These are phyloP conservation scores for Saposhnikovia divaricata DNA, from an alignment of 129 eudicot species.

Conservation along the genomic window DNA sequence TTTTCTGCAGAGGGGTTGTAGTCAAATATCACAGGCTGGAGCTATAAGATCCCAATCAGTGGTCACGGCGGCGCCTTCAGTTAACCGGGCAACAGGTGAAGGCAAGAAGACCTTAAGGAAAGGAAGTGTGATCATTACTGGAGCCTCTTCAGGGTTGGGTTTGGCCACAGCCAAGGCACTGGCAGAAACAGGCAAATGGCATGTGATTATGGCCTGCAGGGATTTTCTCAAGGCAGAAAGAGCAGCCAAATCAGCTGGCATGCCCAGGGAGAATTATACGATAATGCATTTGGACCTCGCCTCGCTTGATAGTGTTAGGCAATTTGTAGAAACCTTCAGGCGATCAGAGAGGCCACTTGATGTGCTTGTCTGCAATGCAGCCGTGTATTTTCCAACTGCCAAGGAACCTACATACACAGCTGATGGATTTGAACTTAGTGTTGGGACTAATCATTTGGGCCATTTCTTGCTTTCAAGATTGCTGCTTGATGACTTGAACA, in stretches of 20 bases:
- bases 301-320: slow-evolving; percentile 75
- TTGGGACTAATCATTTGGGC: slow-evolving; percentile 11
- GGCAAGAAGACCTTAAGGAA: slow-evolving; percentile 70
- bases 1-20: slow-evolving; percentile 2
- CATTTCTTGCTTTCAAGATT: slow-evolving; percentile 12
- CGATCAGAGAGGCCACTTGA: slow-evolving; percentile 58
- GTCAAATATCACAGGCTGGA: slow-evolving; percentile 13
- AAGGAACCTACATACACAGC: slow-evolving; percentile 75
- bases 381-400: slow-evolving; percentile 81
- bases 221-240: slow-evolving; percentile 13
- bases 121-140: slow-evolving; percentile 71
- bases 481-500: slow-evolving; percentile 39
- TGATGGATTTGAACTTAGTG: slow-evolving; percentile 38
- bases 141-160: slow-evolving; percentile 93
- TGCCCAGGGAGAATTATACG: slow-evolving; percentile 10
- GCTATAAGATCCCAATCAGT: slow-evolving; percentile 37
- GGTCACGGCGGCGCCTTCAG: slow-evolving; percentile 50
- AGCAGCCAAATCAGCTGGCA: slow-evolving; percentile 13
- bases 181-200: slow-evolving; percentile 37
- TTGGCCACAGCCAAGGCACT: slow-evolving; percentile 78
- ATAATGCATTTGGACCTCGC: slow-evolving; percentile 79
- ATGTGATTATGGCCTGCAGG: slow-evolving; percentile 14
- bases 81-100: slow-evolving; percentile 27
- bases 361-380: slow-evolving; percentile 83
- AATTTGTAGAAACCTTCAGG: slow-evolving; percentile 66